Conservation (phyloP, 768 basidiomycete species). For the Candolleomyces aberdarensis region DNA sequence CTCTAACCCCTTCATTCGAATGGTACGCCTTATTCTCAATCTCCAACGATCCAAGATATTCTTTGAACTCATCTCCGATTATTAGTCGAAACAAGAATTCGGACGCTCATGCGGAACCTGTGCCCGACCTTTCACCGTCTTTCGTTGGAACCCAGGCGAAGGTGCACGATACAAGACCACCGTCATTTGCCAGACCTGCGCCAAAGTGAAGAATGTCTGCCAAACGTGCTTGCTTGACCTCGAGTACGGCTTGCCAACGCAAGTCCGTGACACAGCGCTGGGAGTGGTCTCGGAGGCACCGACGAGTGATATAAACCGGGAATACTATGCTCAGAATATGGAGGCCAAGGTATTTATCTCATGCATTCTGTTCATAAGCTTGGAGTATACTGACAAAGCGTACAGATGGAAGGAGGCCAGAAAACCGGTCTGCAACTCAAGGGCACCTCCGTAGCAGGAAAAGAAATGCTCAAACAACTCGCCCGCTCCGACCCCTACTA, state of each 20-base stretch:
- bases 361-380: neutral
- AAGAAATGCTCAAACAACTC: constrained; percentile 95
- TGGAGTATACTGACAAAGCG: neutral
- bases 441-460: constrained; percentile 73
- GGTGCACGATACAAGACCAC: constrained; percentile 96
- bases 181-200: constrained; percentile 95
- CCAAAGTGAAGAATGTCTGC: constrained; percentile 95
- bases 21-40: constrained; percentile 52
- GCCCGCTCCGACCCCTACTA: constrained; percentile 97
- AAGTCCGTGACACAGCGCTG: constrained; percentile 94
- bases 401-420: constrained; percentile 36
- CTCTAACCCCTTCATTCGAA: constrained; percentile 88
- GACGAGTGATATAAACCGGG: constrained; percentile 94
- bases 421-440: constrained; percentile 62
- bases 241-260: constrained; percentile 93
- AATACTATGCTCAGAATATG: constrained; percentile 93
- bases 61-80: constrained; percentile 4
- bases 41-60: neutral
- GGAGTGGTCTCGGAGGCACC: constrained; percentile 85
- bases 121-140: constrained; percentile 93
- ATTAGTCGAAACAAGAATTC: constrained; percentile 93
- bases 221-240: constrained; percentile 97
- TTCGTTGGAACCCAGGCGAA: constrained; percentile 96
- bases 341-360: constrained; percentile 63
- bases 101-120: constrained; percentile 97